These are phyloP conservation scores for Skeletonema menzelii DNA, from an alignment of 108 stramenopile species.

Conservation along the genomic window DNA sequence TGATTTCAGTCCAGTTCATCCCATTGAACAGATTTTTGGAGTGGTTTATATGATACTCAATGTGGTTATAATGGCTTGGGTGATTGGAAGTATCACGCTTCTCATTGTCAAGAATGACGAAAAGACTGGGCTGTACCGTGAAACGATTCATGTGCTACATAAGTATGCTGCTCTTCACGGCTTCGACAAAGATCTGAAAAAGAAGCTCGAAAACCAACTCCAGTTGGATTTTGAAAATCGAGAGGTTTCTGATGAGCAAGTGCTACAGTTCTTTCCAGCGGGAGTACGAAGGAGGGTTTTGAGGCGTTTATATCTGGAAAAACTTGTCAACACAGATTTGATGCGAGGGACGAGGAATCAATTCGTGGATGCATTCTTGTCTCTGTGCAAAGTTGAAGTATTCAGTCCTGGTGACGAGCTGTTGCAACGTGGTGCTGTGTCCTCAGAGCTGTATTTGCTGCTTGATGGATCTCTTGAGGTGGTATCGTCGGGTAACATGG, in stretches of 20 bases:
- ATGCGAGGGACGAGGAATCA: conserved; percentile 49
- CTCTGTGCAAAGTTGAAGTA: conserved; percentile 51
- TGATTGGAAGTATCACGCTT: conserved; percentile 66
- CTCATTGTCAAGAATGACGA: conserved; percentile 60
- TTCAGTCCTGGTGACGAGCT: conserved; percentile 58
- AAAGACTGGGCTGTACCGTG: conserved; percentile 49
- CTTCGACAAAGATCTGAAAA: conserved; percentile 17
- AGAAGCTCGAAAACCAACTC: conserved; percentile 43
- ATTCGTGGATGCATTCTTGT: conserved; percentile 55
- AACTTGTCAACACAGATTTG: conserved; percentile 40
- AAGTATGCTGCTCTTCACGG: conserved; percentile 23
- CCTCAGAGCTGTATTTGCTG: conserved; percentile 54
- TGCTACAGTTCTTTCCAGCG: conserved; percentile 52
- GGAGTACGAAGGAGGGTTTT: conserved; percentile 46
- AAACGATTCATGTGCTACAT: conserved; percentile 23
- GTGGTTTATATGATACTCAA: conserved; percentile 57
- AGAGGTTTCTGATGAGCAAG: conserved; percentile 56
- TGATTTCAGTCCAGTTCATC: conserved; percentile 56
- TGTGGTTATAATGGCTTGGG: conserved; percentile 45
- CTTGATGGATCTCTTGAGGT: conserved; percentile 50
- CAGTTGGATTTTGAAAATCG: conserved; percentile 52
- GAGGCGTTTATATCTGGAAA: conserved; percentile 43
- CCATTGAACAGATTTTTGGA: conserved; percentile 47
- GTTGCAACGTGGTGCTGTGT: conserved; percentile 35
- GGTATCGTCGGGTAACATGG: neutral